Evolutionary conservation across 352 stramenopile species (phyloP).

Genomic region (Paralagenidium karlingii): DNA sequence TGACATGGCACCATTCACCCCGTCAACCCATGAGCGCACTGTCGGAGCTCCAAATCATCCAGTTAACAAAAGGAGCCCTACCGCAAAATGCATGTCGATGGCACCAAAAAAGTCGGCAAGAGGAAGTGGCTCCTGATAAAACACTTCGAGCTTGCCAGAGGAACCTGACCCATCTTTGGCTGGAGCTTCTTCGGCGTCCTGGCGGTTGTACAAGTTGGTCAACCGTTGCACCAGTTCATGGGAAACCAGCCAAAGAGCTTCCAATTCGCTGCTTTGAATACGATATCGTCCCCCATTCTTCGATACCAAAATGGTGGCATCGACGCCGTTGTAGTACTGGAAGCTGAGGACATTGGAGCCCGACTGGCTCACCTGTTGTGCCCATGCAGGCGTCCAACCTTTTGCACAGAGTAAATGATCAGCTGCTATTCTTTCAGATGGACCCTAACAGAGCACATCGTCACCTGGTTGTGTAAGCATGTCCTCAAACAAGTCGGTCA

Average conservation of each 20-base stretch:
- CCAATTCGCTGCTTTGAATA: constrained; percentile 76
- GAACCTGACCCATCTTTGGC: neutral
- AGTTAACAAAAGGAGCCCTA: no score
- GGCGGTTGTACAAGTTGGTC: constrained; percentile 22
- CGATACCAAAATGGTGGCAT: constrained; percentile 82
- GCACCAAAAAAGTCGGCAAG: constrained; percentile 78
- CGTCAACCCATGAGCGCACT: neutral
- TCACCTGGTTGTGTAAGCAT: constrained; percentile 71
- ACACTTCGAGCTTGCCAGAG: constrained; percentile 30
- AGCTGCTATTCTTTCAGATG: neutral
- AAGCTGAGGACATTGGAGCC: constrained; percentile 77
- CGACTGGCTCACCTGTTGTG: constrained; percentile 33
- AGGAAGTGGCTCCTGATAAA: constrained; percentile 75
- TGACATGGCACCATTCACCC: neutral
- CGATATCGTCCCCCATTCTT: constrained; percentile 82
- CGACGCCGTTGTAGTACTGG: constrained; percentile 78
- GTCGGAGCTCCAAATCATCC: neutral
- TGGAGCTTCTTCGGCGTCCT: constrained; percentile 7
- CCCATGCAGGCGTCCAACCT: constrained; percentile 65
- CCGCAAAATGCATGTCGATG: constrained; percentile 83
- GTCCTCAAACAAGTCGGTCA: constrained; percentile 73
- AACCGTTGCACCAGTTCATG: constrained; percentile 66
- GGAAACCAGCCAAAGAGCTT: constrained; percentile 67
- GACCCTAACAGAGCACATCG: no score
- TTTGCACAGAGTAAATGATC: constrained; percentile 2